Conservation (phyloP, 768 basidiomycete genomes). For the Rhizopogon vulgaris region DNA sequence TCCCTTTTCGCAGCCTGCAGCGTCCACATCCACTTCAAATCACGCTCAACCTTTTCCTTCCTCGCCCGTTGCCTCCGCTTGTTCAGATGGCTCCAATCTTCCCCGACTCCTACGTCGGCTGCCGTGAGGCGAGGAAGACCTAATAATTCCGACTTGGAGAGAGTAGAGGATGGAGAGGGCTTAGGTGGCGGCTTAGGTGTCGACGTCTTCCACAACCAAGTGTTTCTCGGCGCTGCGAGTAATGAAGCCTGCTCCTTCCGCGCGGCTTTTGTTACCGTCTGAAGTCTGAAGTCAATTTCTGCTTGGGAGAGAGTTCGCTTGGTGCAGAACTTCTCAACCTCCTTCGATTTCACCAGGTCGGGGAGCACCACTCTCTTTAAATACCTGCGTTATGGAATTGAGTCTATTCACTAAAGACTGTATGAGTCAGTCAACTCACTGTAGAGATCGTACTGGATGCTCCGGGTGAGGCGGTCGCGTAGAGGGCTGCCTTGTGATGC, state of each 20-base stretch:
- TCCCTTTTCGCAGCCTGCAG: constrained; percentile 21
- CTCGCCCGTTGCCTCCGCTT: constrained; percentile 45
- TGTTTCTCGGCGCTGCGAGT: constrained; percentile 18
- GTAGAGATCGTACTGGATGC: constrained; percentile 50
- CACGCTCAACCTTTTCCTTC: constrained; percentile 36
- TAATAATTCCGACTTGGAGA: constrained; percentile 13
- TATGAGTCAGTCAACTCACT: constrained; percentile 26
- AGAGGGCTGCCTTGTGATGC: neutral
- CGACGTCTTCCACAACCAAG: constrained; percentile 37
- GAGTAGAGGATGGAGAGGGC: constrained; percentile 9
- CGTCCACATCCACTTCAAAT: constrained; percentile 34
- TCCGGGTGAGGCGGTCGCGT: constrained; percentile 33
- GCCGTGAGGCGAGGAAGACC: constrained; percentile 11
- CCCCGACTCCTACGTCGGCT: constrained; percentile 26
- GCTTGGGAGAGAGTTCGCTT: constrained; percentile 23
- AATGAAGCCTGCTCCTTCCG: constrained; percentile 13
- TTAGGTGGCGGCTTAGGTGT: neutral
- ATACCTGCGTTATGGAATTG: constrained; percentile 33
- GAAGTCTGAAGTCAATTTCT: constrained; percentile 16
- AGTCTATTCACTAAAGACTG: neutral
- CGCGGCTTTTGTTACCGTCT: constrained; percentile 15
- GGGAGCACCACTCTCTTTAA: constrained; percentile 49
- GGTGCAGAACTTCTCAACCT: constrained; percentile 37
- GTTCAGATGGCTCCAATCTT: constrained; percentile 53
- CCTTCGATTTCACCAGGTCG: constrained; percentile 34